Percentiles rank a stretch among this genome's conserved stretches.
phyloP scores from a whole-genome alignment of 352 stramenopile species.

The Globisporangium cederbergense region DNA sequence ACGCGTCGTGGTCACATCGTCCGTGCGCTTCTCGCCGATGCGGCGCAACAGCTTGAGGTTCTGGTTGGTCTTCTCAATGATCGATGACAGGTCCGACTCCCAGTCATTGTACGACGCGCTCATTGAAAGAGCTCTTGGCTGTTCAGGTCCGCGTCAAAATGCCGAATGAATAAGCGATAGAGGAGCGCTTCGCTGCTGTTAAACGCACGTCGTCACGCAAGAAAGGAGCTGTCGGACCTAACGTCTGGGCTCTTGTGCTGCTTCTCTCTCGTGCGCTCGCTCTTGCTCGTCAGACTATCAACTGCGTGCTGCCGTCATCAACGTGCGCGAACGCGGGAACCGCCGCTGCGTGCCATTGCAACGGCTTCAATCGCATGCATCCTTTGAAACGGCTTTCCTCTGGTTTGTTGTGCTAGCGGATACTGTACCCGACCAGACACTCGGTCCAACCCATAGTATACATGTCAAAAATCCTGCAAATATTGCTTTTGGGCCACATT shows the following conservation, averaged over 20 bases:
- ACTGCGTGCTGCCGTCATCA: too few relatives aligned
- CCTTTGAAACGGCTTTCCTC: slow-evolving; percentile 5
- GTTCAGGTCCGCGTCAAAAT: background rate
- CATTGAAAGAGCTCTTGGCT: slow-evolving; percentile 25
- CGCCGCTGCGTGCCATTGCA: slow-evolving; percentile 6
- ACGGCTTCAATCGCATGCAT: slow-evolving; percentile 7
- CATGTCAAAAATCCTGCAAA: background rate
- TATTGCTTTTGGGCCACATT: too few relatives aligned
- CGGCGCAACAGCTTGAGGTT: slow-evolving; percentile 82
- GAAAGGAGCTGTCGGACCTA: background rate
- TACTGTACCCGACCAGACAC: background rate
- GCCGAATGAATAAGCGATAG: background rate
- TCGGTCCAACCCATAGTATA: background rate
- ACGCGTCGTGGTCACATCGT: slow-evolving; percentile 41
- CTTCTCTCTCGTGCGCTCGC: background rate
- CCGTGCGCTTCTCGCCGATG: slow-evolving; percentile 70
- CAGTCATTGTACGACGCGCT: slow-evolving; percentile 64
- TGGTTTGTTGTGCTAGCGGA: background rate
- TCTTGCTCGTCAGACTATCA: background rate
- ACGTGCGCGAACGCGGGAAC: background rate
- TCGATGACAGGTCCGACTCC: slow-evolving; percentile 81
- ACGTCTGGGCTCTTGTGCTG: background rate
- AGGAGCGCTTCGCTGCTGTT: background rate
- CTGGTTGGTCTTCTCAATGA: slow-evolving; percentile 88
- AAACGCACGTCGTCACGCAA: slow-evolving; percentile 5